A percentile compares a stretch with the other conserved stretches of the same genome.
These are phyloP conservation scores for Tubosaeta sp. DNA, from an alignment of 768 basidiomycete genomes.

Conservation along the genomic window DNA sequence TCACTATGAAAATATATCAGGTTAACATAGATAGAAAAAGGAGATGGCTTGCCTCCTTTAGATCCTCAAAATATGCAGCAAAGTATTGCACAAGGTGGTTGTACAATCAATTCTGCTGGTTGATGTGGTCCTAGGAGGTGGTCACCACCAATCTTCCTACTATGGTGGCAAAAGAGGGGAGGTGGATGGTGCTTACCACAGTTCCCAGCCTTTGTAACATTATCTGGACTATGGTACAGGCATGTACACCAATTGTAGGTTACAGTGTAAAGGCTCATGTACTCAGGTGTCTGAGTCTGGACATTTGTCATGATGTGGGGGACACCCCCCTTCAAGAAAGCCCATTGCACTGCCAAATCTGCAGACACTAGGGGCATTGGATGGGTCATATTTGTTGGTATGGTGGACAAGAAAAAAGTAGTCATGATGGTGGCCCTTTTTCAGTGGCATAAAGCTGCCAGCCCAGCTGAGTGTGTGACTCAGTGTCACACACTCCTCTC, in stretches of 20 bases:
- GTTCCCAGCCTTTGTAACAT: conserved; percentile 31
- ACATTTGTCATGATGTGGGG: conserved; percentile 92
- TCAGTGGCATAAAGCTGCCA: too few species aligned
- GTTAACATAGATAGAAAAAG: conserved; percentile 12
- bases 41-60: conserved; percentile 54
- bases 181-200: conserved; percentile 53
- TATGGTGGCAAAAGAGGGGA: conserved; percentile 12
- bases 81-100: conserved; percentile 93
- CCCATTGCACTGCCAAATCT: conserved; percentile 83
- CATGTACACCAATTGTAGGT: conserved; percentile 98
- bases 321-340: conserved; percentile 78
- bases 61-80: conserved; percentile 66
- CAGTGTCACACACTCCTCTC: too few species aligned
- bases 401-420: conserved; percentile 28
- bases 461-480: too few species aligned
- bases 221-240: conserved; percentile 52
- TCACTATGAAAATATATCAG: conserved; percentile 42
- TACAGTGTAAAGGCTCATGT: conserved; percentile 86
- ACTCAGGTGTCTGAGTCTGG: conserved; percentile 86
- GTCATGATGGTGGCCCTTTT: conserved; percentile 33
- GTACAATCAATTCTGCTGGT: conserved; percentile 93
- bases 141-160: conserved; percentile 22
- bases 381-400: conserved; percentile 29
- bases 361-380: conserved; percentile 63
- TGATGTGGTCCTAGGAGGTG: conserved; percentile 33